Evolutionary conservation across 2,329 filamentous ascomycete genomes (phyloP).

Genomic region (Corynespora cassiicola): DNA sequence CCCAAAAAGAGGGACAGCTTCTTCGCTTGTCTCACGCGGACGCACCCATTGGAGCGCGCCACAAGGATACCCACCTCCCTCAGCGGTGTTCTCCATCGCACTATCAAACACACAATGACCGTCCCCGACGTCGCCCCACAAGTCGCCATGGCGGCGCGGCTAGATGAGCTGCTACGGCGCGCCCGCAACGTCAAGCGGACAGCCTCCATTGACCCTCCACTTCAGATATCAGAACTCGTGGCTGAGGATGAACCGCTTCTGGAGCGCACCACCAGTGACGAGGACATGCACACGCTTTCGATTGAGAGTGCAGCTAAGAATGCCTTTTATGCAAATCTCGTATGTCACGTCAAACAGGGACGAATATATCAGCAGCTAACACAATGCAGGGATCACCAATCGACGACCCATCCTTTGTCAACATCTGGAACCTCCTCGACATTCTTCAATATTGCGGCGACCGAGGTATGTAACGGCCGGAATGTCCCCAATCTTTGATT

Average conservation of each 20-base stretch:
- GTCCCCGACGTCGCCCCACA: slow-evolving; percentile 29
- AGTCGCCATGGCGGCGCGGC: slow-evolving; percentile 34
- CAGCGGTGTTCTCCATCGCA: too few relatives aligned
- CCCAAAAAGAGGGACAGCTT: too few relatives aligned
- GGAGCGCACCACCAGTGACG: slow-evolving; percentile 36
- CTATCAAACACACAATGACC: slow-evolving; percentile 30
- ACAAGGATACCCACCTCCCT: too few relatives aligned
- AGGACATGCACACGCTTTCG: slow-evolving; percentile 67
- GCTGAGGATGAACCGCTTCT: slow-evolving; percentile 35
- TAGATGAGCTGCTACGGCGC: slow-evolving; percentile 49
- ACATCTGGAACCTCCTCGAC: slow-evolving; percentile 93
- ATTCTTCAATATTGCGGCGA: slow-evolving; percentile 89
- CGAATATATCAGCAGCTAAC: slow-evolving; percentile 21
- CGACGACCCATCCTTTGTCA: slow-evolving; percentile 77
- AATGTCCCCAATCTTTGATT: slow-evolving; percentile 8
- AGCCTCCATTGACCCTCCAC: slow-evolving; percentile 51
- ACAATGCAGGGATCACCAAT: slow-evolving; percentile 73
- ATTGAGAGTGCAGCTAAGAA: slow-evolving; percentile 85
- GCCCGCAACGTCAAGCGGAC: slow-evolving; percentile 49
- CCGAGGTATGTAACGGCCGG: slow-evolving; percentile 73
- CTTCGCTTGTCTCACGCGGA: too few relatives aligned
- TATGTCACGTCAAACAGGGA: slow-evolving; percentile 52
- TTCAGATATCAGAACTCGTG: slow-evolving; percentile 50
- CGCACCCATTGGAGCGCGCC: too few relatives aligned
- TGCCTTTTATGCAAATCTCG: slow-evolving; percentile 79